Base-by-base conservation (phyloP, 1,284 basidiomycete genomes). In the Mycosarcoma maydis region DNA sequence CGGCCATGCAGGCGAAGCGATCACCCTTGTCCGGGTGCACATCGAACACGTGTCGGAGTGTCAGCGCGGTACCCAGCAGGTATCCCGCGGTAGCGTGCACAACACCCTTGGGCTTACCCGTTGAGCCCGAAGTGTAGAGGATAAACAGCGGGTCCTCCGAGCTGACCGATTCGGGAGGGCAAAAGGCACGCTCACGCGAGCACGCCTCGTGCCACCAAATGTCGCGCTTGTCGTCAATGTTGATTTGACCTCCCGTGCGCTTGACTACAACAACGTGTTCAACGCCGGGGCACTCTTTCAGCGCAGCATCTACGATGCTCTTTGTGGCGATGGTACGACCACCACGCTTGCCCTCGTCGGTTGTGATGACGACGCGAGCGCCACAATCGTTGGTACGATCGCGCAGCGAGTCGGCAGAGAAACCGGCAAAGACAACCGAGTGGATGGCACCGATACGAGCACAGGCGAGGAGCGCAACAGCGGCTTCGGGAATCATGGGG, bases 391-490 rank as follows among this genome's bases (percentile, higher is more conserved):
- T 87, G 36, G 94, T 88, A 61, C 96, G 90, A 84, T 98, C 96
- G 47, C 95, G 88, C 53, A 98, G 89, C 10, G 92, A 92, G 84
- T 98, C 96, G n/a, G 94, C 89, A 9, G 90, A 93, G 86, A 98
- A 98, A 14, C 96, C 95, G 45, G 95, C 95, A 78, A 98, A 98
- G 68, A 98, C 90, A 80, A 98, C 95, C n/a, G 93, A 96, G 85
- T 98, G 96, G 52, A 98, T 86, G 23, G 96, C 95, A 49, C 95
- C 96, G 77, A 98, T 92, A 75, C 95, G 90, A 6, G 95, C 94
- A 83, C 94, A 98, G 19, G 95, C 95, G 49, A 98, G 89, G 88
- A 98, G 94, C 27, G 94, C 90, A 32, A 92, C 93, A 48, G 90
- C 92, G 17, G 95, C 90, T 77, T 98, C 83, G 54, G 83, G 83